Evolutionary conservation across 2,329 filamentous ascomycete genomes (phyloP).

Genomic region (Aureobasidium sp.): DNA sequence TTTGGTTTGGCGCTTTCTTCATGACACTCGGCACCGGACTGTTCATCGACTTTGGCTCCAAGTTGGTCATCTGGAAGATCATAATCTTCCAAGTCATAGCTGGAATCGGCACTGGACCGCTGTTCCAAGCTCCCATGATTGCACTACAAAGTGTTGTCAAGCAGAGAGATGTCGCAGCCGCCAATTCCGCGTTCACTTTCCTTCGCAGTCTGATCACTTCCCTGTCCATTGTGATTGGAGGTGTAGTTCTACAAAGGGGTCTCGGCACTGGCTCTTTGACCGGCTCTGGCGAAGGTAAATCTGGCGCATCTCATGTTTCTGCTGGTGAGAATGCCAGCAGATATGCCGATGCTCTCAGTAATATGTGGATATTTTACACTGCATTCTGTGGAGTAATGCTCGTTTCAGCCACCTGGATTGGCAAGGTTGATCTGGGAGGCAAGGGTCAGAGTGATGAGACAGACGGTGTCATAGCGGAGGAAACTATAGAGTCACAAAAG

Average conservation of each 20-base stretch:
- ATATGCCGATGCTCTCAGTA: constrained; percentile 41
- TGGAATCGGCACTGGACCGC: constrained; percentile 45
- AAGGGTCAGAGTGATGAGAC: background rate
- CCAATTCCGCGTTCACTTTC: constrained; percentile 47
- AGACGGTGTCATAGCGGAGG: background rate
- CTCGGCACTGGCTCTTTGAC: constrained; percentile 17
- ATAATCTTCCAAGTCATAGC: constrained; percentile 45
- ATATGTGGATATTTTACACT: constrained; percentile 46
- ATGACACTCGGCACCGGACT: constrained; percentile 43
- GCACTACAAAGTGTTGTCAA: constrained; percentile 49
- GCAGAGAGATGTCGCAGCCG: constrained; percentile 44
- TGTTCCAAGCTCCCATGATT: constrained; percentile 51
- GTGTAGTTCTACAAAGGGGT: constrained; percentile 46
- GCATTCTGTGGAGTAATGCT: constrained; percentile 27
- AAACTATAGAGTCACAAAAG: background rate
- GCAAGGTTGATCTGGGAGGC: background rate
- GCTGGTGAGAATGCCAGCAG: background rate
- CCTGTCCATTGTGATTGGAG: constrained; percentile 44
- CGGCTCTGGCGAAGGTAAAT: constrained; percentile 25
- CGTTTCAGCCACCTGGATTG: background rate
- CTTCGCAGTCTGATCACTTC: constrained; percentile 39
- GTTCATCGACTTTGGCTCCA: constrained; percentile 36
- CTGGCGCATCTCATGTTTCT: no score
- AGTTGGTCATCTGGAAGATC: constrained; percentile 35
- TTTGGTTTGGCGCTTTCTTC: constrained; percentile 38